These are phyloP conservation scores for Calvatia gigantea DNA, from an alignment of 768 basidiomycete species.

Conservation along the genomic window DNA sequence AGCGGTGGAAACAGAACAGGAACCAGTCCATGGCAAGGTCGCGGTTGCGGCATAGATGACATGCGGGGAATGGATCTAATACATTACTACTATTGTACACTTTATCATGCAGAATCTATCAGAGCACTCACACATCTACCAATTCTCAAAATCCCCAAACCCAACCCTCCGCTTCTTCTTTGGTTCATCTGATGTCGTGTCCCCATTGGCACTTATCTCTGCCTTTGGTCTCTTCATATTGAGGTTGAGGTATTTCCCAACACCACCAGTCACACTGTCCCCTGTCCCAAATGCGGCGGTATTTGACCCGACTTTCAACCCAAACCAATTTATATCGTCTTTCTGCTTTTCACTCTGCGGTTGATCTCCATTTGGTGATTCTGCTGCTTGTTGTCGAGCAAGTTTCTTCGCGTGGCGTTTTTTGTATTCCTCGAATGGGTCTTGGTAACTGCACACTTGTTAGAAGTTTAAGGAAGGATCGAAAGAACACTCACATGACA, in stretches of 20 bases:
- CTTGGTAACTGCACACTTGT: slow-evolving; percentile 65
- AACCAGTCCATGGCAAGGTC: slow-evolving; percentile 23
- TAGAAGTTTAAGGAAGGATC: not conserved
- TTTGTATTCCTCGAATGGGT: slow-evolving; percentile 95
- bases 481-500: slow-evolving; percentile 60
- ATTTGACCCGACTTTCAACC: slow-evolving; percentile 70
- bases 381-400: slow-evolving; percentile 50
- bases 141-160: slow-evolving; percentile 88
- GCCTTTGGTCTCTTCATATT: slow-evolving; percentile 37
- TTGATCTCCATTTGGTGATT: slow-evolving; percentile 21
- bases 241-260: slow-evolving; percentile 77
- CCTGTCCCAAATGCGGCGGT: slow-evolving; percentile 25
- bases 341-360: slow-evolving; percentile 47
- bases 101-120: not conserved
- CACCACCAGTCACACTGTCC: slow-evolving; percentile 39
- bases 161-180: slow-evolving; percentile 84
- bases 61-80: not conserved
- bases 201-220: slow-evolving; percentile 15
- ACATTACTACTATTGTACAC: slow-evolving; percentile 3
- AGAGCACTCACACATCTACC: slow-evolving; percentile 39
- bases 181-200: slow-evolving; percentile 35
- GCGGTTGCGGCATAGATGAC: slow-evolving; percentile 27
- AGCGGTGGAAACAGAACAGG: slow-evolving; percentile 10
- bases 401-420: slow-evolving; percentile 76
- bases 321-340: slow-evolving; percentile 86